Evolutionary conservation across 768 basidiomycete genomes (phyloP).

Genomic region (Favolaschia claudopus): DNA sequence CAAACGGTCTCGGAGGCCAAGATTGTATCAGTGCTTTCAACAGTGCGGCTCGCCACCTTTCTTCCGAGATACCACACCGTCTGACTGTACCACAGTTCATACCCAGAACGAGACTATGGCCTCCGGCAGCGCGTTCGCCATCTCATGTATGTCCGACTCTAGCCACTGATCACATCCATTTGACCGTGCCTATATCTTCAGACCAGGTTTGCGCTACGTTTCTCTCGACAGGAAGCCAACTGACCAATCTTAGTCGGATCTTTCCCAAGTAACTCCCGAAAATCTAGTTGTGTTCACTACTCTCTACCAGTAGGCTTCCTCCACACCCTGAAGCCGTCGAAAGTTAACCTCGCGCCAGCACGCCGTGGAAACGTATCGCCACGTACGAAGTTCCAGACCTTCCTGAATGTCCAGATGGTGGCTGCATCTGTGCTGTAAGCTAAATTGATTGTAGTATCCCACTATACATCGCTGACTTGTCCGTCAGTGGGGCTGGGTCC

Average conservation of each 20-base stretch:
- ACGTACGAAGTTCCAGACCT: slow-evolving; percentile 50
- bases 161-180: no score
- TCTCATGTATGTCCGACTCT: no score
- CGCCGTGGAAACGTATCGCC: slow-evolving; percentile 52
- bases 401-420: slow-evolving; percentile 50
- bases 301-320: slow-evolving; percentile 45
- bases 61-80: neutral
- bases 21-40: slow-evolving; percentile 46
- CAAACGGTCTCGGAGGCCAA: slow-evolving; percentile 33
- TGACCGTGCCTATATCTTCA: no score
- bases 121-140: slow-evolving; percentile 54
- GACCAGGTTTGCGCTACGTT: no score
- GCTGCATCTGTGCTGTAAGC: slow-evolving; percentile 51
- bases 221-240: neutral
- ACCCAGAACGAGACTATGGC: slow-evolving; percentile 55
- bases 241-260: slow-evolving; percentile 38
- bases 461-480: neutral
- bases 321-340: neutral
- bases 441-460: neutral
- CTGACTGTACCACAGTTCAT: slow-evolving; percentile 43
- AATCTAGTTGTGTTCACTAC: slow-evolving; percentile 55
- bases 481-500: slow-evolving; percentile 54
- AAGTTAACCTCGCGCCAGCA: slow-evolving; percentile 33
- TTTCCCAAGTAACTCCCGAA: slow-evolving; percentile 47
- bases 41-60: slow-evolving; percentile 33